These are phyloP conservation scores for Alternaria sp. DNA, from an alignment of 2,329 filamentous ascomycete genomes.

Conservation along the genomic window DNA sequence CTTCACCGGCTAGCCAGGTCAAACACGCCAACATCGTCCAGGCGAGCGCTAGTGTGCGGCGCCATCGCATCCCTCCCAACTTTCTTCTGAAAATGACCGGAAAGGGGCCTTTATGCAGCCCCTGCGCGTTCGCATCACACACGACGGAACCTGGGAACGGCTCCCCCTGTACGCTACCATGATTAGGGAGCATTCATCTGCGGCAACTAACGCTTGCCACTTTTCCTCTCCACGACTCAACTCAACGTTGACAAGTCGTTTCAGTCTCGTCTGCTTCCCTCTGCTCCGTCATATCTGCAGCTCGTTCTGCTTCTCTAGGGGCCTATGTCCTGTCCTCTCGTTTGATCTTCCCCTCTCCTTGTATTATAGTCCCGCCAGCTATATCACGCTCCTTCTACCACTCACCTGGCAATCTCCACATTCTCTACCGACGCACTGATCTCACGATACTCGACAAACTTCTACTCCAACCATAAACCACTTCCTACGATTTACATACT, in stretches of 20 bases:
- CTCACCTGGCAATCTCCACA: constrained; percentile 19
- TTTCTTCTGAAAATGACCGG: constrained; percentile 23
- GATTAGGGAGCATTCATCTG: constrained; percentile 32
- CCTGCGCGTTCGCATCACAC: constrained; percentile 41
- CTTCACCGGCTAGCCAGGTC: constrained; percentile 20
- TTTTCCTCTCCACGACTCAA: constrained; percentile 41
- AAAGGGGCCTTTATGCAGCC: constrained; percentile 44
- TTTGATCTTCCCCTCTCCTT: constrained; percentile 46
- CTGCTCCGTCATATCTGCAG: constrained; percentile 38
- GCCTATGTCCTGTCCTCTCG: constrained; percentile 47
- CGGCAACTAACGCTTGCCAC: constrained; percentile 40
- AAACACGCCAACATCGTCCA: constrained; percentile 28
- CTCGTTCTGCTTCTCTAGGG: constrained; percentile 29
- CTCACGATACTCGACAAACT: constrained; percentile 19
- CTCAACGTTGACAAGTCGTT: constrained; percentile 37
- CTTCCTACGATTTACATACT: constrained; percentile 9
- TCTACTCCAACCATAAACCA: constrained; percentile 3
- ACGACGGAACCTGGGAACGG: constrained; percentile 35
- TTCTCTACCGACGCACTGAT: constrained; percentile 26
- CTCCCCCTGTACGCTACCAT: constrained; percentile 37
- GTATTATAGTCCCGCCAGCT: constrained; percentile 31
- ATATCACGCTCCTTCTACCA: constrained; percentile 42
- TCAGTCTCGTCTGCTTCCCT: constrained; percentile 38
- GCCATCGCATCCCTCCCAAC: constrained; percentile 32
- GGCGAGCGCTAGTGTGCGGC: constrained; percentile 25